A percentile compares a stretch with the other conserved stretches of the same genome.
phyloP scores from a whole-genome alignment of 306 rosid species.

The Biancaea sappan region DNA sequence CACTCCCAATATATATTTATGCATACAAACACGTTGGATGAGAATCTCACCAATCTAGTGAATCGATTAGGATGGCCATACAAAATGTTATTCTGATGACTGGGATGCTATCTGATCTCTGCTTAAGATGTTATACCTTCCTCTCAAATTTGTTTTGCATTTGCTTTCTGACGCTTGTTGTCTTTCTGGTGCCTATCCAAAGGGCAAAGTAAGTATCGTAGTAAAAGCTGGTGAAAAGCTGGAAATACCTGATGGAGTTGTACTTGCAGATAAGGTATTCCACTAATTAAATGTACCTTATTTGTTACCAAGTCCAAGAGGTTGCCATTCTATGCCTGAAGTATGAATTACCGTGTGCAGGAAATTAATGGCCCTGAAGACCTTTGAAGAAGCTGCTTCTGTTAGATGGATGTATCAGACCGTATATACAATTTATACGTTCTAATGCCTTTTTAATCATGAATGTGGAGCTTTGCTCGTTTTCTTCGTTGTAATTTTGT shows the following conservation, averaged over 20 bases:
- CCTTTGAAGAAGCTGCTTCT: constrained; percentile 40
- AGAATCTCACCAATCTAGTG: not conserved
- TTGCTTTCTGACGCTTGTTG: constrained; percentile 17
- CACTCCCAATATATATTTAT: not conserved
- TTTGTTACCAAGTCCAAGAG: not conserved
- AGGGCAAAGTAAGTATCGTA: constrained; percentile 68
- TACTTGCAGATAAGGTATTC: constrained; percentile 68
- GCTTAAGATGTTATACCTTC: not conserved
- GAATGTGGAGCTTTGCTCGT: constrained; percentile 19
- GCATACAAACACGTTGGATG: not conserved
- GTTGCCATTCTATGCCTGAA: constrained; percentile 12
- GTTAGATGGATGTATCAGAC: constrained; percentile 9
- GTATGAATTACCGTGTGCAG: constrained; percentile 42
- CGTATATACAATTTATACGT: not conserved
- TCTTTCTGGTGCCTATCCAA: constrained; percentile 29
- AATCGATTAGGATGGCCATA: not conserved
- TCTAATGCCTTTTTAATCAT: not conserved
- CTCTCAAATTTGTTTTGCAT: not conserved
- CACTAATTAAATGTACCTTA: not conserved
- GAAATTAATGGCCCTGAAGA: constrained; percentile 76
- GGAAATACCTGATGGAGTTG: constrained; percentile 69
- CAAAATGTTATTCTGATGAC: not conserved
- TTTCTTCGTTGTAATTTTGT: constrained; percentile 12
- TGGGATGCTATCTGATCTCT: not conserved
- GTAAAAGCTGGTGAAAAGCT: constrained; percentile 68